Evolutionary conservation across 768 basidiomycete genomes (phyloP).

Genomic region (Trichaptum fuscoviolaceum): DNA sequence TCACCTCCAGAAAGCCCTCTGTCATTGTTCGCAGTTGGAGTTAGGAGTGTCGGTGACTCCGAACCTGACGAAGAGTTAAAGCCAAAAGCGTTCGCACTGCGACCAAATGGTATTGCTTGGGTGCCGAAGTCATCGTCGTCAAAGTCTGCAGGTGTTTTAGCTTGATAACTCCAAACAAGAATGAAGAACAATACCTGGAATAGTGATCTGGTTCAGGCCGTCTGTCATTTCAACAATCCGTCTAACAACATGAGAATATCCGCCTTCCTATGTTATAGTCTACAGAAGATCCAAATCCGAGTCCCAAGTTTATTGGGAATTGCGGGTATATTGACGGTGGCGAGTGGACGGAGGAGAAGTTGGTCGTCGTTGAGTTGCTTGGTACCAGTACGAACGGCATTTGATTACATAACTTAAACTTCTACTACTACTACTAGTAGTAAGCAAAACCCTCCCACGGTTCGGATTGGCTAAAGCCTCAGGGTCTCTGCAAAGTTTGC

Average conservation of each 20-base stretch:
- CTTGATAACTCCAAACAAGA: not conserved
- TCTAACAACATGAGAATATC: not conserved
- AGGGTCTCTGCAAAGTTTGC: too few relatives aligned
- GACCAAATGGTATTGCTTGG: slow-evolving; percentile 66
- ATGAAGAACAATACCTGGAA: slow-evolving; percentile 31
- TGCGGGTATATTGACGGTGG: not conserved
- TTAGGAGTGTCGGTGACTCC: slow-evolving; percentile 61
- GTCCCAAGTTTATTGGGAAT: not conserved
- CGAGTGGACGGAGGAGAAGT: not conserved
- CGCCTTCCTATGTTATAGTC: not conserved
- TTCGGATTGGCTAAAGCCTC: too few relatives aligned
- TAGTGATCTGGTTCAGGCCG: slow-evolving; percentile 34
- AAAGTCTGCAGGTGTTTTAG: slow-evolving; percentile 48
- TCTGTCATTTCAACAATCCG: slow-evolving; percentile 8
- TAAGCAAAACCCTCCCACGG: too few relatives aligned
- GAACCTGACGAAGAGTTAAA: slow-evolving; percentile 46
- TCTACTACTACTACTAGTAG: too few relatives aligned
- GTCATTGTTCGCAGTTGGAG: slow-evolving; percentile 29
- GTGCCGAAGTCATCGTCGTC: slow-evolving; percentile 66
- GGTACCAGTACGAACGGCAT: too few relatives aligned
- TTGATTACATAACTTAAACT: too few relatives aligned
- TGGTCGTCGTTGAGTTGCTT: not conserved
- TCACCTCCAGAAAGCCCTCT: slow-evolving; percentile 38
- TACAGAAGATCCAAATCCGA: not conserved
- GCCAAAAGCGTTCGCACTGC: slow-evolving; percentile 42